A percentile compares a stretch with the other conserved stretches of the same genome.
Conservation (phyloP, 2,329 filamentous ascomycete genomes). For the Coleophoma cylindrospora region DNA sequence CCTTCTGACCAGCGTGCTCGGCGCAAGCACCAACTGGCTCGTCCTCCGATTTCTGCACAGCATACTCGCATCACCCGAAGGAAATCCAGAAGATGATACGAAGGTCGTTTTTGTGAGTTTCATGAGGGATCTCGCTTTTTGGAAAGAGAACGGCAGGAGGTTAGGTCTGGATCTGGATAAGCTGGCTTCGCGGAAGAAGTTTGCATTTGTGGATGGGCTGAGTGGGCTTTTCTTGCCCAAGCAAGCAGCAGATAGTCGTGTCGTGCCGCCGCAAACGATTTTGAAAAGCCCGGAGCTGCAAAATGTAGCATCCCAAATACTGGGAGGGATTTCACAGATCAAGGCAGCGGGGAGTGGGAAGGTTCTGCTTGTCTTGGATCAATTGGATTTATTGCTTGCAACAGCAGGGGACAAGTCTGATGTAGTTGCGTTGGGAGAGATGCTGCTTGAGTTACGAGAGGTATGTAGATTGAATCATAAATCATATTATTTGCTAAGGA, state of each 20-base stretch:
- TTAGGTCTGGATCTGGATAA: constrained; percentile 68
- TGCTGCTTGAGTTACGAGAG: constrained; percentile 56
- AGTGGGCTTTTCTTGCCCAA: constrained; percentile 18
- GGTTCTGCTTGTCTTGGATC: constrained; percentile 60
- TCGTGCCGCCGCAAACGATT: constrained; percentile 6
- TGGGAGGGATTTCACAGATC: constrained; percentile 10
- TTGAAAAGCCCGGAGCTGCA: constrained; percentile 11
- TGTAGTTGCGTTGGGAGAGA: constrained; percentile 44
- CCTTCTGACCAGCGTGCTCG: constrained; percentile 64
- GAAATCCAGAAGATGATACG: constrained; percentile 25
- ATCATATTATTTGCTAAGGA: no score
- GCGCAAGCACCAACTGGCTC: constrained; percentile 62
- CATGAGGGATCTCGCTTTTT: constrained; percentile 72
- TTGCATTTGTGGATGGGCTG: constrained; percentile 69
- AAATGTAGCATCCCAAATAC: constrained; percentile 14
- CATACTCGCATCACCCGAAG: constrained; percentile 15
- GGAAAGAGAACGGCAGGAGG: constrained; percentile 65
- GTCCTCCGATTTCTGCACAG: constrained; percentile 47
- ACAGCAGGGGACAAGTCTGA: constrained; percentile 41
- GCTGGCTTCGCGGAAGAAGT: constrained; percentile 49
- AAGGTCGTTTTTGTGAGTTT: constrained; percentile 78
- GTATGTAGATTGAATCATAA: constrained; percentile 37
- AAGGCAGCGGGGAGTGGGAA: constrained; percentile 20
- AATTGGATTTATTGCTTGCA: constrained; percentile 60
- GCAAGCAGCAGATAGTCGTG: constrained; percentile 1